Base-by-base conservation (phyloP, 257 asterid species). In the Solanum etuberosum region DNA sequence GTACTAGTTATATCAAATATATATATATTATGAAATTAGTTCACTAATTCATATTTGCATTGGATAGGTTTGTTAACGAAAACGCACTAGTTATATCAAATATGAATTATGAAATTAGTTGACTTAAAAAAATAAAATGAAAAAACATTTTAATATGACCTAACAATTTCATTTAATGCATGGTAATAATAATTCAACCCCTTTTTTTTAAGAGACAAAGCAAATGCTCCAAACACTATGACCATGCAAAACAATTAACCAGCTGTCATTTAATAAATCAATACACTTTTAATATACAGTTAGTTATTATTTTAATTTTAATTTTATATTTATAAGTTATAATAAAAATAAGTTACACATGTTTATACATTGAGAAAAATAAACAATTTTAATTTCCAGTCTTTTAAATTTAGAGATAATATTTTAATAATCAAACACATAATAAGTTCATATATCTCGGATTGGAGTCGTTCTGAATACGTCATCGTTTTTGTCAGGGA, bases 401-500 rank as follows among this genome's bases (percentile, higher is more conserved):
- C 5, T 32, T 6, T 72, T 72, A 35, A 4, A 35, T 35, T 35
- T 72, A 9, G 29, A 72, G 9, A 72, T 20, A 72, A 20, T 10
- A 72, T 72, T 20, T 72, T 71, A 34, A 34, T 71, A 72, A 34
- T 72, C 9, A 18, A 1, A 34, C 5, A 72, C 27, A 0, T 72
- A 18, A 0, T 71, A 21, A 34, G 6, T 71, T 71, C 2, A 71
- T 32, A 23, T 2, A 8, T 61, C 31, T 61, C 2, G 38, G 1
- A 35, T 32, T 32, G 34, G 37, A 43, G 54, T 43, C 54, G 18
- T 43, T 16, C 6, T 13, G 18, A 6, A 43, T 43, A 43, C 14
- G 54, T 0, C 20, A 2, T 14, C 7, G 5, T 2, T 0, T 46
- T 46, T 46, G 57, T 46, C 20, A 46, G 0, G 0, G 20, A 46